These are phyloP conservation scores for Podospora didyma DNA, from an alignment of 495 filamentous ascomycete species.

Conservation along the genomic window DNA sequence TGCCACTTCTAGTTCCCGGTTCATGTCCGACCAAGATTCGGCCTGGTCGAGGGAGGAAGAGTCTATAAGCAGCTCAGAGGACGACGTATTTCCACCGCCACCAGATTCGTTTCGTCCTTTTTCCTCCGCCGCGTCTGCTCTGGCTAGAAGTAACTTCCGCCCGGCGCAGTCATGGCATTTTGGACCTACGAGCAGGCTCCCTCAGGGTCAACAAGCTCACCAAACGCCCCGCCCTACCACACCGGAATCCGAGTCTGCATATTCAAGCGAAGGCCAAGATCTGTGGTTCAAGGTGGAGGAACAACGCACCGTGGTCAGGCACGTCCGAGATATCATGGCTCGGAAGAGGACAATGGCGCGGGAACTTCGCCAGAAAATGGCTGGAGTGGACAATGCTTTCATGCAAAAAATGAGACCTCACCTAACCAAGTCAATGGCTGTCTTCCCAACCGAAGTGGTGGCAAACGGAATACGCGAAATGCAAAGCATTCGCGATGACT, in stretches of 20 bases:
- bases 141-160: background rate
- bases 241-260: constrained; percentile 8
- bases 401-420: constrained; percentile 24
- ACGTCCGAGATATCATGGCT: constrained; percentile 12
- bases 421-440: constrained; percentile 7
- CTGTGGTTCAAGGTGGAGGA: constrained; percentile 15
- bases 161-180: background rate
- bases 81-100: background rate
- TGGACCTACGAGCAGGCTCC: background rate
- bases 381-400: constrained; percentile 23
- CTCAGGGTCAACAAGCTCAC: background rate
- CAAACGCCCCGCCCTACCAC: background rate
- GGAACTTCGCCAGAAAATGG: constrained; percentile 14
- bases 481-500: constrained; percentile 22
- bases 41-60: constrained; percentile 1
- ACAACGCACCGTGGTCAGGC: constrained; percentile 10
- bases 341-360: constrained; percentile 18
- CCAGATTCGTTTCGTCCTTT: background rate
- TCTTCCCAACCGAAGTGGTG: constrained; percentile 6
- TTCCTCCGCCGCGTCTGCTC: background rate
- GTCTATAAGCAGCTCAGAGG: constrained; percentile 1
- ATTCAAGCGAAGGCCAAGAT: constrained; percentile 10
- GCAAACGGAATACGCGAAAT: constrained; percentile 16
- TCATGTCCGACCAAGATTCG: constrained; percentile 2
- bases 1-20: background rate